Base-by-base conservation (phyloP, 257 asterid species). In the Cynanchum wilfordii region DNA sequence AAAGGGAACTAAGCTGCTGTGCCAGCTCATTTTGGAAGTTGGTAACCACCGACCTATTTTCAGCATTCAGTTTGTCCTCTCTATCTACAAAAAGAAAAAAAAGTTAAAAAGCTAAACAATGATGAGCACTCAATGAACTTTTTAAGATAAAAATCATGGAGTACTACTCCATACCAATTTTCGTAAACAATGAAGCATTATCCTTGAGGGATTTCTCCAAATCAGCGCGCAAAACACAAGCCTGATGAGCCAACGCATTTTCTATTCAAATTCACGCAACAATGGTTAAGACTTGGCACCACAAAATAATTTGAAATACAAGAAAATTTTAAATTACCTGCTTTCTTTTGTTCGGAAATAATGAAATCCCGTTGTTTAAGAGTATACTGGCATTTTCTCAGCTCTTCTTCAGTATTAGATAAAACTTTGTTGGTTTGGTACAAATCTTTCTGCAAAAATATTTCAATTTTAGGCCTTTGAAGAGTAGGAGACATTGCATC, bases 201-300 rank as follows among this genome's bases (percentile, higher is more conserved):
- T 92, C 93, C 78, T 78, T 77, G 64, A 80, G 88, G 65, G 96
- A 80, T 84, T 86, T 89, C 72, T 89, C 97, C 90, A 92, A 80
- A 66, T 92, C 95, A 80, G 93, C 87, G 13, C 90, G 86, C 78
- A 92, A 84, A 20, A 79, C 87, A 83, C 90, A 86, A 70, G 97
- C 96, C 82, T 87, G 96, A 76, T 89, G 93, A 75, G 90, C 87
- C 79, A 92, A 77, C 2, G 90, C 94, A 86, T 87, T 92, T 83
- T 92, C 97, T 92, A 79, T 75, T 51, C 70, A 70, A 36, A 58
- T 36, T 67, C 70, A 44, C 36, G 45, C 70, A 75, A 67, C 56
- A 29, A 3, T 54, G 19, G 47, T 45, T 70, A 72, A 80, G 79
- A 65, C 40, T 75, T 50, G 60, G 54, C 17, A 73, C 13, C 8